These are phyloP conservation scores for Aurinia saxatilis DNA, from an alignment of 345 rosid species.

Conservation along the genomic window DNA sequence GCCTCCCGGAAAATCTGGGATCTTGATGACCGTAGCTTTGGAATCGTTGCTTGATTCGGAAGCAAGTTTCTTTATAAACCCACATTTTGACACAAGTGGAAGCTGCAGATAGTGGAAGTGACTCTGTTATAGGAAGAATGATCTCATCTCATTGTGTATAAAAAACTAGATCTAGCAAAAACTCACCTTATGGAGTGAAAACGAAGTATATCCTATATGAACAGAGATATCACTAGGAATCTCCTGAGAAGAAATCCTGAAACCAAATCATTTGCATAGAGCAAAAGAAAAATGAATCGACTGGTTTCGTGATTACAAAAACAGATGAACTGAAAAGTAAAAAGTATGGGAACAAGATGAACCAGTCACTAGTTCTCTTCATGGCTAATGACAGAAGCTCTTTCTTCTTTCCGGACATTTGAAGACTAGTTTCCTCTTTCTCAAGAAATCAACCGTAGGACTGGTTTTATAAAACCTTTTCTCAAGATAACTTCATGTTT, in stretches of 20 bases:
- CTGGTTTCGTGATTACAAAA: background rate
- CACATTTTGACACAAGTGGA: slow-evolving; percentile 71
- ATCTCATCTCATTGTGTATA: background rate
- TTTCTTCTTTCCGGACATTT: slow-evolving; percentile 50
- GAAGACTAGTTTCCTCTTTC: slow-evolving; percentile 20
- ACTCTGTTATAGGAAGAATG: background rate
- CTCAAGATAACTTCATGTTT: background rate
- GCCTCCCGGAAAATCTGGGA: slow-evolving; percentile 60
- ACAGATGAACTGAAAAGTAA: background rate
- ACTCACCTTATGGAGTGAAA: slow-evolving; percentile 75
- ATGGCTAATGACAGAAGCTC: slow-evolving; percentile 71
- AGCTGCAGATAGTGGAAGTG: slow-evolving; percentile 43
- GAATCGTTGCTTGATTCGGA: slow-evolving; percentile 46
- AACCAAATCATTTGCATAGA: slow-evolving; percentile 3
- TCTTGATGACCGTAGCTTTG: slow-evolving; percentile 26
- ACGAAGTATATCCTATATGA: slow-evolving; percentile 57
- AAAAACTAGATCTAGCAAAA: background rate
- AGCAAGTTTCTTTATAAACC: slow-evolving; percentile 60
- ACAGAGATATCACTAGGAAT: slow-evolving; percentile 72
- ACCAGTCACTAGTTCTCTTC: slow-evolving; percentile 96
- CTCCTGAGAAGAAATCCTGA: slow-evolving; percentile 89
- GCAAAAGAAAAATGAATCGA: background rate
- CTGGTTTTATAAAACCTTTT: background rate
- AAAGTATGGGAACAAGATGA: background rate
- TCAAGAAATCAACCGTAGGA: slow-evolving; percentile 36